Evolutionary conservation across 306 rosid species (phyloP), one percentile per base, ranked within the genome.

Genomic region (Begonia peltatifolia): DNA sequence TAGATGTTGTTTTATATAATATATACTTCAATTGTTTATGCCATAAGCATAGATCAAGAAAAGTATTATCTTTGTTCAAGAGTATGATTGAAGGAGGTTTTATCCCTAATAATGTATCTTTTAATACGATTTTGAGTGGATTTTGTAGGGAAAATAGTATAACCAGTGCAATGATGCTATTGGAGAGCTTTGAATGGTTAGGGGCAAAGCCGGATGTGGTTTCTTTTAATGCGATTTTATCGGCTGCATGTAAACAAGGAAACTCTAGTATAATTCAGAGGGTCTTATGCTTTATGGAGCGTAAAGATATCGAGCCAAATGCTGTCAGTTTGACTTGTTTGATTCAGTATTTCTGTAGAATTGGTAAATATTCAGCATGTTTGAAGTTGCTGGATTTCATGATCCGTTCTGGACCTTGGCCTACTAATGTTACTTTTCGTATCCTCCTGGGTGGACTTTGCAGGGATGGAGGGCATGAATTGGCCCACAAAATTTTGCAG

Each of bases 1-100:
- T 61, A 49, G 81, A 76, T 43, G 57, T 68, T 61, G 70, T 42
- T 61, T 74, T 76, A 41, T 68, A 71, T 47, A 76, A 71, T 60
- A 68, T 76, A 53, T 71, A 57, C 65, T 60, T 57, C 36, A 60
- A 76, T 62, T 64, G 69, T 56, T 60, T 76, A 48, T 71, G 81
- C 47, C 57, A 46, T 55, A 53, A 57, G 50, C 41, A 50, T 51
- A 76, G 67, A 65, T 71, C 70, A 51, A 61, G 51, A 50, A 74
- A 76, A 49, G 68, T 56, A 10, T 48, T 76, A 11, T 60, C 63
- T 54, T 12, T 64, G 64, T 65, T 71, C 67, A 61, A 62, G 50
- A 50, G 57, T 17, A 61, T 61, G 77, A 58, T 10, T 17, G 61
- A 58, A 46, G 59, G 46, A 54, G 81, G 81, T 17, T 61, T 68